phyloP scores from a whole-genome alignment of 2,329 filamentous ascomycete species.

The Colletotrichum acutatum region DNA sequence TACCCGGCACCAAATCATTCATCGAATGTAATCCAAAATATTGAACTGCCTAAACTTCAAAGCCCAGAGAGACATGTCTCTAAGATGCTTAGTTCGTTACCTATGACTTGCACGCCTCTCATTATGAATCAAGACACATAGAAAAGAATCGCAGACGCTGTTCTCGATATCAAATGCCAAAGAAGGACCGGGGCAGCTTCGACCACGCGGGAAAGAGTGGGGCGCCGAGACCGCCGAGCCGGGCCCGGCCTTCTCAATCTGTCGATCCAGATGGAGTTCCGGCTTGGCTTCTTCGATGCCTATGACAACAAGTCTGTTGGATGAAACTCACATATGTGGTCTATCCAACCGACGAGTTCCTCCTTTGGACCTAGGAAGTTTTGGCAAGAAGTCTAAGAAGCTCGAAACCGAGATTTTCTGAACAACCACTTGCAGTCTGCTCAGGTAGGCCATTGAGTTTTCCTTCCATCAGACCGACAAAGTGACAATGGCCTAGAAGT shows the following conservation, averaged over 20 bases:
- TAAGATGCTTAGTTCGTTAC: too few species aligned
- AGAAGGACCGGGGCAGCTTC: neutral
- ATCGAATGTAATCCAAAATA: neutral
- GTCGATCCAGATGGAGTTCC: neutral
- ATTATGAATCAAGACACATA: neutral
- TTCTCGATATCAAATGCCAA: neutral
- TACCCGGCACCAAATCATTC: slow-evolving; percentile 28
- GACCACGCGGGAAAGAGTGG: neutral
- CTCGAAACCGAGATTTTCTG: neutral
- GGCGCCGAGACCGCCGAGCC: neutral
- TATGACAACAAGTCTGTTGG: neutral
- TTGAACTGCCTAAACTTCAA: neutral
- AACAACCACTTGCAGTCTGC: neutral
- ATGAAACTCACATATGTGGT: neutral
- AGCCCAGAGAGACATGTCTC: neutral
- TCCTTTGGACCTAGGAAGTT: neutral
- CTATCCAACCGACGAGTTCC: neutral
- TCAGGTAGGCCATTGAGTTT: neutral
- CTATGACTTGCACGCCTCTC: neutral
- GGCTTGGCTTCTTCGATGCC: neutral
- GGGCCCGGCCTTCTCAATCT: neutral
- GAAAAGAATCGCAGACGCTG: neutral
- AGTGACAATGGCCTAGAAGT: neutral
- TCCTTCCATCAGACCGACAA: neutral
- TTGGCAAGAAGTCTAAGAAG: neutral